Base-by-base conservation (phyloP, 2,329 filamentous ascomycete genomes). In the Nigrospora osmanthi region DNA sequence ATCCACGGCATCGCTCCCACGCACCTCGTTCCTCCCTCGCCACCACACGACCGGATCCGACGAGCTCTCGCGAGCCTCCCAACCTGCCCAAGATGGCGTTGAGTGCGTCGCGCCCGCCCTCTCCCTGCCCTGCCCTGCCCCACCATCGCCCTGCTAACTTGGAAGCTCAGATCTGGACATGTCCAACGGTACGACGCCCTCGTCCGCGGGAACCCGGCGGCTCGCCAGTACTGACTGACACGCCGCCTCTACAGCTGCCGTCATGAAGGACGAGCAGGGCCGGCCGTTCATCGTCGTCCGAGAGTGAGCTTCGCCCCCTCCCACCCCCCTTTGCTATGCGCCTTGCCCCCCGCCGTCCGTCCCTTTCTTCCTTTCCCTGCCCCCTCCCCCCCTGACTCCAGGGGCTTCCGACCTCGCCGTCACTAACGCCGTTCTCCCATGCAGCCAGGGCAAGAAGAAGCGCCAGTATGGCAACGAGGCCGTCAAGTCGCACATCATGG, bases 201-300 rank as follows among this genome's bases (percentile, higher is more conserved):
- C 49, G 32, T 15, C 55, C 54, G 49, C 49, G 47, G 45, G 15
- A 28, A 34, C 32, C 33, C 40, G 4, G 43, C 10, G 32, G 31
- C 11, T 23, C 32, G 10, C 15, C 30, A 13, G 45, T 44, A 38
- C 53, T 52, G 38, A 38, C 53, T 52, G 38, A 56, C 53, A 51
- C 42, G 53, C 47, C 23, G 35, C 14, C 14, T 35, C 14, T 52
- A 53, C 47, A 85, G 81, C 81, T 62, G 64, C 76, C 64, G 71
- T 98, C 68, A 81, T 96, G 76, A 95, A 95, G 75, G 93, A 98
- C 77, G 93, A 98, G 72, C 84, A 93, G 67, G 93, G 93, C 51
- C 82, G 93, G 63, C 93, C 93, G 35, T 98, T 98, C 69, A 98
- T 98, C 64, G 85, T 98, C 53, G 93, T 98, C 58, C 80, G 93